Evolutionary conservation across 768 basidiomycete species (phyloP).

Genomic region (Auricularia auricula-judae): DNA sequence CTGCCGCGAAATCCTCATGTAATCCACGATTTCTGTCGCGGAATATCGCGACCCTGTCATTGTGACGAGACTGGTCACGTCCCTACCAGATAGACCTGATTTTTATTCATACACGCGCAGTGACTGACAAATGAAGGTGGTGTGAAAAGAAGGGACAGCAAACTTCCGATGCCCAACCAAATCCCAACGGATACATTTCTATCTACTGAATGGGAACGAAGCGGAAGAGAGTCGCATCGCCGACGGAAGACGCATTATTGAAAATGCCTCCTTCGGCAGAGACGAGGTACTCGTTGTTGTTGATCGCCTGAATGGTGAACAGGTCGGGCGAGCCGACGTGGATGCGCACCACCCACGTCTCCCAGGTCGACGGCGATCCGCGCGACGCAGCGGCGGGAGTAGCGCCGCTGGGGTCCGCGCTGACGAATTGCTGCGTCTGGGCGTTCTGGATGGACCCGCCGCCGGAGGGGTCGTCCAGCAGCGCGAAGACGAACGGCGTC

Average conservation of each 20-base stretch:
- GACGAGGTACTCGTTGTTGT: not conserved
- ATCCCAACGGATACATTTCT: not conserved
- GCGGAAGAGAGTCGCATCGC: not conserved
- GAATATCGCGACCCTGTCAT: not conserved
- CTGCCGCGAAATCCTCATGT: no score
- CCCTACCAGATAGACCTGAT: no score
- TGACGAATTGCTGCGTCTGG: not conserved
- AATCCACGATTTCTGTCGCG: not conserved
- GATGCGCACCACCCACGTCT: not conserved
- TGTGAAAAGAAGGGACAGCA: not conserved
- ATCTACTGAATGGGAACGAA: not conserved
- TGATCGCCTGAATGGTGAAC: not conserved
- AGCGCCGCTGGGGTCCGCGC: not conserved
- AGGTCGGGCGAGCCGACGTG: not conserved
- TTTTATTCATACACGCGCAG: no score
- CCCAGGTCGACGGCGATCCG: not conserved
- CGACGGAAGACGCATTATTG: not conserved
- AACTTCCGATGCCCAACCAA: no score
- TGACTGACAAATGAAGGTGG: no score
- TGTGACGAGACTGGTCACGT: not conserved
- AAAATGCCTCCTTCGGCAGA: not conserved
- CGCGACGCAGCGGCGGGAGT: not conserved
- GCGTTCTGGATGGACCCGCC: not conserved
- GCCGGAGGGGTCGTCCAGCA: not conserved
- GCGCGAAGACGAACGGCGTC: not conserved